Evolutionary conservation across 495 filamentous ascomycete genomes (phyloP).

Genomic region (Beverwykella pulmonaria): DNA sequence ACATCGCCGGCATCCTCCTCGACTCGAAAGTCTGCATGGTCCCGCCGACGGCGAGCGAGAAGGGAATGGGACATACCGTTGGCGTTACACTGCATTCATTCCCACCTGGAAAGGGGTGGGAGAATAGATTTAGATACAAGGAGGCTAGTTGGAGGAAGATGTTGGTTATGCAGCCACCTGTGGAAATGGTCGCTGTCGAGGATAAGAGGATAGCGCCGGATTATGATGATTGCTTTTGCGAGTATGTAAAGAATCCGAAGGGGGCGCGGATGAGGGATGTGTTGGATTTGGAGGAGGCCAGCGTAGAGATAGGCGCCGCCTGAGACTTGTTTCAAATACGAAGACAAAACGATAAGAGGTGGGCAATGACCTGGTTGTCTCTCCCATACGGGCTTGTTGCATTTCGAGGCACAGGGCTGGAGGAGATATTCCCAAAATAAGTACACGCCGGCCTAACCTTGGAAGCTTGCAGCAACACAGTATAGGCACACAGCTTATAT

Average conservation of each 20-base stretch:
- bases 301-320: not conserved
- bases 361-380: no score
- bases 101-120: not conserved
- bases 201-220: constrained; percentile 11
- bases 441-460: no score
- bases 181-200: not conserved
- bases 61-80: not conserved
- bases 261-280: constrained; percentile 16
- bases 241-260: constrained; percentile 1
- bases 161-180: constrained; percentile 22
- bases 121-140: not conserved
- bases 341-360: no score
- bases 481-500: no score
- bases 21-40: not conserved
- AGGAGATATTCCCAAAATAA: no score
- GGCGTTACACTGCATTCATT: not conserved
- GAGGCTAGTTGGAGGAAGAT: constrained; percentile 27
- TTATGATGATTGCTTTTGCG: constrained; percentile 17
- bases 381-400: no score
- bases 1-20: not conserved
- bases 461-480: no score
- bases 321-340: no score
- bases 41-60: not conserved
- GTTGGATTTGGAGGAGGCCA: constrained; percentile 8
- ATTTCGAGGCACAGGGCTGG: no score